phyloP scores from a whole-genome alignment of 2,329 filamentous ascomycete species.

The Nemania sp. region DNA sequence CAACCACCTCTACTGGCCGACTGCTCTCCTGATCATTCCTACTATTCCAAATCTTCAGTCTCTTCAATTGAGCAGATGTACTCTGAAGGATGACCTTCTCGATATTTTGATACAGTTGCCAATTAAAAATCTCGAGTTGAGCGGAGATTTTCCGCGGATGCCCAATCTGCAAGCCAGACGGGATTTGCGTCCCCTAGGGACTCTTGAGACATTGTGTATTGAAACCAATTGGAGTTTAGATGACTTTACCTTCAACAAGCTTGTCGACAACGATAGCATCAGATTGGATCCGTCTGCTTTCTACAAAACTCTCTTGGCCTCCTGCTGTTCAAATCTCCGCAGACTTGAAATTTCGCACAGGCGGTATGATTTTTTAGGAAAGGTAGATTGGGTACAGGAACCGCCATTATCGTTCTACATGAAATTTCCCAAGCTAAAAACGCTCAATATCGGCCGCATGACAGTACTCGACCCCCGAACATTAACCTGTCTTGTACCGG shows the following conservation, averaged over 20 bases:
- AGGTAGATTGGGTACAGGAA: neutral
- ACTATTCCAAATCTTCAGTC: slow-evolving; percentile 3
- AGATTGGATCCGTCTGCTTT: neutral
- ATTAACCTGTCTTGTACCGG: neutral
- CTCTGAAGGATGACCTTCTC: neutral
- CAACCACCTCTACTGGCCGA: neutral
- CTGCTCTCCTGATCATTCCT: neutral
- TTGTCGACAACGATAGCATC: neutral
- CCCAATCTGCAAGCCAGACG: neutral
- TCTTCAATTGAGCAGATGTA: neutral
- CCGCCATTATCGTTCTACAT: neutral
- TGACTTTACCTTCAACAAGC: neutral
- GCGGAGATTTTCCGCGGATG: neutral
- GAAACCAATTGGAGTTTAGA: neutral
- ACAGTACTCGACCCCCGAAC: neutral
- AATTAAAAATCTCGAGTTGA: slow-evolving; percentile 5
- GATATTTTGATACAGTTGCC: neutral
- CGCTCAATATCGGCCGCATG: neutral
- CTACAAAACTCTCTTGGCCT: neutral
- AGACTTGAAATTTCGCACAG: neutral
- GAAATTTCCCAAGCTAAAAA: slow-evolving; percentile 3
- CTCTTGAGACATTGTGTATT: slow-evolving; percentile 1
- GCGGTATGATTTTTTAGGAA: neutral
- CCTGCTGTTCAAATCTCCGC: slow-evolving; percentile 1
- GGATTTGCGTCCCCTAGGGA: neutral